Evolutionary conservation across 2,329 filamentous ascomycete species (phyloP).

Genomic region (Penicillium aurantiogriseum): DNA sequence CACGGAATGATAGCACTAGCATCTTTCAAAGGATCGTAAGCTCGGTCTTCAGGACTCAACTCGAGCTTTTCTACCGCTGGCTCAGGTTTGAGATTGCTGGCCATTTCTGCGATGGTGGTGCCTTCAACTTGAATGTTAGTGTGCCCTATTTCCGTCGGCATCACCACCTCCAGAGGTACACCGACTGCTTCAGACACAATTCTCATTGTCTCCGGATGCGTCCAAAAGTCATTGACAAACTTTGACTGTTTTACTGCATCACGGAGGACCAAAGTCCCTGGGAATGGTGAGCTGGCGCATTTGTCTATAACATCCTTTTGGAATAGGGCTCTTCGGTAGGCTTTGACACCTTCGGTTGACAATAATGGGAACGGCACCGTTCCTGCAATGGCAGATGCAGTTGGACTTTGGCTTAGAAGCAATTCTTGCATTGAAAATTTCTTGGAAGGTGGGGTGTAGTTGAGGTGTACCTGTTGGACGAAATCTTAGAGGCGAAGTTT

Average conservation of each 20-base stretch:
- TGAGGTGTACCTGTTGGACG: conserved; percentile 14
- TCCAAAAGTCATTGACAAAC: conserved; percentile 28
- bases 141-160: conserved; percentile 28
- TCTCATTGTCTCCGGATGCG: conserved; percentile 22
- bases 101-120: conserved; percentile 16
- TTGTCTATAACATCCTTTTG: conserved; percentile 11
- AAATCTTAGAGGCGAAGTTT: neutral
- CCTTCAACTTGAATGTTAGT: conserved; percentile 27
- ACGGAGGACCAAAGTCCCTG: conserved; percentile 23
- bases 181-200: conserved; percentile 24
- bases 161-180: conserved; percentile 22
- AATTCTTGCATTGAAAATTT: conserved; percentile 15
- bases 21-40: conserved; percentile 21
- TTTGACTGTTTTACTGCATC: conserved; percentile 21
- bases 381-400: conserved; percentile 11
- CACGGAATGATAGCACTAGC: conserved; percentile 21
- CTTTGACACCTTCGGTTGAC: conserved; percentile 11
- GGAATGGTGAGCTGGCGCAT: conserved; percentile 16
- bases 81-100: conserved; percentile 15
- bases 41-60: conserved; percentile 11
- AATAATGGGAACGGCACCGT: conserved; percentile 14
- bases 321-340: conserved; percentile 15
- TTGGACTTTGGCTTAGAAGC: conserved; percentile 3
- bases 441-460: conserved; percentile 12
- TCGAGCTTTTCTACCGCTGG: conserved; percentile 16